Percentiles rank a stretch among this genome's conserved stretches.
These are phyloP conservation scores for Sisymbrium altissimum DNA, from an alignment of 345 rosid genomes.

Conservation along the genomic window DNA sequence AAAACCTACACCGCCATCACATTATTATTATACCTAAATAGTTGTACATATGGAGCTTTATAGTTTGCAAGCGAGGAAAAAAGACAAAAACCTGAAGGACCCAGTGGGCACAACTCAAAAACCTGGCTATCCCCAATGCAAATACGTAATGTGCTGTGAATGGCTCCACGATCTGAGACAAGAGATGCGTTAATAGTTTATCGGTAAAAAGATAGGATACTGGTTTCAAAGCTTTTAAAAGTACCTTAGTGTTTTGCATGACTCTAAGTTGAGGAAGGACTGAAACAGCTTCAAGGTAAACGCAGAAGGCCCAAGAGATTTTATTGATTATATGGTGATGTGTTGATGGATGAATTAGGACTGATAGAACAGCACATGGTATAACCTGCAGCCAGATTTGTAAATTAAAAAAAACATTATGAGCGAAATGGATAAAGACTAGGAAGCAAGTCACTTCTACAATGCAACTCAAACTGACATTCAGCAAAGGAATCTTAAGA, in stretches of 20 bases:
- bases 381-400: conserved; percentile 42
- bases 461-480: not conserved
- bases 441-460: not conserved
- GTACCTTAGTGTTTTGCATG: conserved; percentile 94
- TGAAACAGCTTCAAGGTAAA: conserved; percentile 89
- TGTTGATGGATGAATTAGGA: conserved; percentile 75
- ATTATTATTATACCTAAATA: not conserved
- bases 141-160: conserved; percentile 95
- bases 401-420: not conserved
- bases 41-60: not conserved
- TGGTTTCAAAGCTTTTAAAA: not conserved
- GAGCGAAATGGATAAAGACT: not conserved
- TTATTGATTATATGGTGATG: conserved; percentile 61
- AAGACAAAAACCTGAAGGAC: conserved; percentile 64
- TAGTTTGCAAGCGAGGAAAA: not conserved
- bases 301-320: conserved; percentile 84
- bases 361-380: conserved; percentile 65
- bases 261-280: conserved; percentile 83
- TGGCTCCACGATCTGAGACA: conserved; percentile 77
- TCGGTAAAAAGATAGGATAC: not conserved
- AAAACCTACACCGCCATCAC: conserved; percentile 48
- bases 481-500: not conserved
- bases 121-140: conserved; percentile 87
- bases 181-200: not conserved
- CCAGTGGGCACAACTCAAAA: conserved; percentile 94